Evolutionary conservation across 148 eudicot genomes (phyloP), one percentile per base, ranked within the genome.

Genomic region (Vaccinium macrocarpon): DNA sequence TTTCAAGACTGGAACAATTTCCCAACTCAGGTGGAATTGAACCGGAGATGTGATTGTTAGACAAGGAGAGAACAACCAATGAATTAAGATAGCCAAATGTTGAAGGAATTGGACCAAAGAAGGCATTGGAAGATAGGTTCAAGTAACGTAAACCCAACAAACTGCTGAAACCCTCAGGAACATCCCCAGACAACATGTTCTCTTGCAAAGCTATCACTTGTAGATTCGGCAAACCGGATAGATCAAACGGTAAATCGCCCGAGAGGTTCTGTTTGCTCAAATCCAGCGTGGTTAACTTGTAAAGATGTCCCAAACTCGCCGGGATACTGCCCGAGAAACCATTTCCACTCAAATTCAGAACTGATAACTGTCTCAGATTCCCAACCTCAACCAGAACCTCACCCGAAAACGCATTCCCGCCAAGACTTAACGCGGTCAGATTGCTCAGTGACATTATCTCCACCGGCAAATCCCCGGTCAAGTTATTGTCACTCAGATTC

Each of bases 101-200:
- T 6, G 91, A 80, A 32, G 99, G 98, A 77, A 95, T 86, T 2
- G 78, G 83, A 81, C 98, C 98, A 27, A 91, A 82, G 53, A 97
- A 91, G 61, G 84, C 68, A 85, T 97, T 97, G 16, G 92, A 91
- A 83, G 98, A 92, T 9, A 97, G 92, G 85, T 95, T 95, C 86
- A 95, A 88, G 88, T 88, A 89, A 11, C 84, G 85, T 86, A 95
- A 88, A 52, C 91, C 85, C 66, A 87, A 85, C 46, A 93, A 93
- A 82, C 96, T 95, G 72, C 96, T 94, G 75, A 95, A 94, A 56
- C 98, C 97, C 86, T 94, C 96, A 89, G 93, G 94, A 81, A 91
- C 89, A 83, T 88, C 90, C 23, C 98, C 96, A 84, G 89, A 87
- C 5, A 95, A 83, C 76, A 35, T 78, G 73, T 95, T 95, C 84